Conservation (phyloP, 1,284 basidiomycete genomes). For the Puccinia novopanici region DNA sequence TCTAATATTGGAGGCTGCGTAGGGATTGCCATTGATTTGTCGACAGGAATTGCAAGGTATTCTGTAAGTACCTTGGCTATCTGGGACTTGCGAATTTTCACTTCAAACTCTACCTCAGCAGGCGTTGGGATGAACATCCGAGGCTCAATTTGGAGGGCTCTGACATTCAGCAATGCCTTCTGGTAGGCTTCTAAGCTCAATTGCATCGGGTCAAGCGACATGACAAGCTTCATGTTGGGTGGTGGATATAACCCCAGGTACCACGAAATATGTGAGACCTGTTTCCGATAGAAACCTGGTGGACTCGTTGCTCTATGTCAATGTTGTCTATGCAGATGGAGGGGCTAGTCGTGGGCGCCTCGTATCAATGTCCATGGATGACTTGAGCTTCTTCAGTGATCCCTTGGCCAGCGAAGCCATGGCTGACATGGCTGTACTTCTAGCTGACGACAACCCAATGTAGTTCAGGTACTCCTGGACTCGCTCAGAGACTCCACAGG, state of each 20-base stretch:
- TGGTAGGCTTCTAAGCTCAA: background rate
- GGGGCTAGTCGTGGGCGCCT: background rate
- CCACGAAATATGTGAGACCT: background rate
- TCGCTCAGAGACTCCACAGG: too few relatives aligned
- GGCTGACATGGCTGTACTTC: background rate
- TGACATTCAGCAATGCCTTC: background rate
- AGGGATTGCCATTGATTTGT: background rate
- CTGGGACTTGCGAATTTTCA: background rate
- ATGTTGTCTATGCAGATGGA: constrained; percentile 5
- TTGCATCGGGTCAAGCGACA: background rate
- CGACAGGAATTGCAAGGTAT: background rate
- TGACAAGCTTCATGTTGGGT: background rate
- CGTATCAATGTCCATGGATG: background rate
- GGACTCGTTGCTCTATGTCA: too few relatives aligned
- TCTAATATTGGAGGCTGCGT: background rate
- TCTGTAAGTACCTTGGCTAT: background rate
- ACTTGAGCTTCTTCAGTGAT: background rate
- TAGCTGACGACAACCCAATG: background rate
- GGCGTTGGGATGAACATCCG: background rate
- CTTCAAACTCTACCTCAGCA: background rate
- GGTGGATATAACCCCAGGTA: constrained; percentile 12
- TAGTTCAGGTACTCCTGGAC: constrained; percentile 1
- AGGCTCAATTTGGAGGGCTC: background rate
- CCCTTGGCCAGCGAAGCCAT: background rate
- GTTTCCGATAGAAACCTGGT: background rate